phyloP scores from a whole-genome alignment of 108 stramenopile species.

The Cyclotella atomus region DNA sequence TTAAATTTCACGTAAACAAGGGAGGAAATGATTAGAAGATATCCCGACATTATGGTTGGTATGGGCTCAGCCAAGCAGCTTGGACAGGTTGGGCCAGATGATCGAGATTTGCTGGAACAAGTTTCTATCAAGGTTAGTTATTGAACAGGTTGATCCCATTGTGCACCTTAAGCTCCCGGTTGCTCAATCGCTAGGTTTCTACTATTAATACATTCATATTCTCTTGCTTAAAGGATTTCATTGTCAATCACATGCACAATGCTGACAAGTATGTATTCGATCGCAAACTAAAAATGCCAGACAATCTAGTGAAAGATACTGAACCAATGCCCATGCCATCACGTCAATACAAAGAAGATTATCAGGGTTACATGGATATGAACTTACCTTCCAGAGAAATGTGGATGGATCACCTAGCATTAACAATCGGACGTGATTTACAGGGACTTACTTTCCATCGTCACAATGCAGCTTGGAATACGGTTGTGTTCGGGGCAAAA shows the following conservation, averaged over 20 bases:
- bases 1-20: too few species aligned
- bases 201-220: background rate
- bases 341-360: constrained; percentile 34
- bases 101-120: constrained; percentile 28
- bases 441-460: constrained; percentile 51
- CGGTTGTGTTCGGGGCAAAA: constrained; percentile 89
- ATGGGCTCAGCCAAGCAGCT: constrained; percentile 41
- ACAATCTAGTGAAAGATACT: constrained; percentile 36
- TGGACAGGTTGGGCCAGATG: constrained; percentile 50
- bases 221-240: constrained; percentile 14
- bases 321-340: constrained; percentile 43
- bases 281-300: constrained; percentile 37
- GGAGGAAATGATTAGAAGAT: constrained; percentile 40
- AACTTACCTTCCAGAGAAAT: constrained; percentile 16
- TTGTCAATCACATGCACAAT: constrained; percentile 44
- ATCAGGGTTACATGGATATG: background rate
- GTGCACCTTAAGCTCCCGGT: too few species aligned
- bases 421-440: constrained; percentile 46
- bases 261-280: constrained; percentile 43
- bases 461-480: constrained; percentile 97
- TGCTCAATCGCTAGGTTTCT: background rate
- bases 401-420: constrained; percentile 50
- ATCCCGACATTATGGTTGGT: constrained; percentile 41
- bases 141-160: too few species aligned
- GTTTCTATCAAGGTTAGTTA: constrained; percentile 34